Base-by-base conservation (phyloP, 2,329 filamentous ascomycete species). In the Penicillium expansum region DNA sequence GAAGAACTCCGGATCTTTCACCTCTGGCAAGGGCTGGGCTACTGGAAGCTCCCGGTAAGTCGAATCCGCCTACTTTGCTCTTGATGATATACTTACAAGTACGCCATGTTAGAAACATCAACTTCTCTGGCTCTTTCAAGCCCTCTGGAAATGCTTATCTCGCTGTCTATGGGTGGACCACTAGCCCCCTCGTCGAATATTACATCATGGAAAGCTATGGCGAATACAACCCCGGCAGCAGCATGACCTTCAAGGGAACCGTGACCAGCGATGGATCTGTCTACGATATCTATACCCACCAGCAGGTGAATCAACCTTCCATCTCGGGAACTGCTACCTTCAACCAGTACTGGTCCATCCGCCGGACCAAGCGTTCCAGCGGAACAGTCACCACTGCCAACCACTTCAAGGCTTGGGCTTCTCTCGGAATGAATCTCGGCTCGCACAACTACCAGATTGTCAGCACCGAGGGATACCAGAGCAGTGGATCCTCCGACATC, bases 21-120 rank as follows among this genome's bases (percentile, higher is more conserved):
- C 84, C 32, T 81, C 75, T 56, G 83, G 83, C 32, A 85, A 84
- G 71, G 83, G 83, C 38, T 85, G 83, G 82, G 79, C 79, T 55
- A 78, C 82, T 18, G 83, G 82, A 44, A 77, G 69, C 56, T 69
- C 74, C 30, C 75, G 79, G 80, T 84, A 76, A 57, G 72, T 58
- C 6, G 4, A 29, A 2, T 13, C 14, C 3, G 33, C 13, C 3
- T 27, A 2, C 35, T 42, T 41, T 18, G 9, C 5, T 14, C 1
- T n/a, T 1, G 1, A 3, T 14, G 10, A 27, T n/a, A 16, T 41
- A 38, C 52, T 55, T 10, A 57, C 30, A 42, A n/a, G 3, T 27
- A 9, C 2, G 14, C 2, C 4, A 1, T 24, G 10, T 9, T 18
- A 67, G 67, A 48, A 59, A 55, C 20, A 71, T 74, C 55, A 69